Base-by-base conservation (phyloP, 441 rosid species). In the Lepidium campestre region DNA sequence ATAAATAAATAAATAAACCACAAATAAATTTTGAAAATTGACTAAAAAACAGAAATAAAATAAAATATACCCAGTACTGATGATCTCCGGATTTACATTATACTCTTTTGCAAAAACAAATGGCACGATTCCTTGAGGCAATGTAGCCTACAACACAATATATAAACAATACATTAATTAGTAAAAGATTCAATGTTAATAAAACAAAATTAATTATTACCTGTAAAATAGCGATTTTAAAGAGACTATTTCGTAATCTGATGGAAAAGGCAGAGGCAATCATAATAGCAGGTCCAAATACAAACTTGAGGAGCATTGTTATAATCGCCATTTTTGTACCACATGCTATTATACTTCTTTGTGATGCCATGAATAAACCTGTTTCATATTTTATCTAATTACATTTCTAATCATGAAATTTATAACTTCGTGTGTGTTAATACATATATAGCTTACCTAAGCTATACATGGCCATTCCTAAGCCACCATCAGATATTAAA, bases 401-500 rank as follows among this genome's bases (percentile, higher is more conserved):
- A 10, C 13, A 20, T 58, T 37, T 25, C 27, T 2, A 22, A 8
- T 34, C 7, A 54, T 55, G 10, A 31, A 44, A 2, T 34, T 17
- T 62, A 27, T 32, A 12, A 10, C 13, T 2, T 46, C 15, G 3
- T 64, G 0, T 15, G 4, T 50, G 3, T 7, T n/a, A n/a, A n/a
- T 1, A 12, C 6, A 7, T 37, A 25, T 42, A 17, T 6, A 56
- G 46, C 32, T n/a, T 86, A 88, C 98, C 95, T 81, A 93, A 62
- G 86, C 99, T 93, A 86, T 87, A 90, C 96, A 90, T 90, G 37
- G 98, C 90, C 97, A 93, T 93, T 12, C 97, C 98, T 62, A 90
- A 90, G 60, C 98, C 97, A 73, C 99, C 99, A 59, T 62, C 79
- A 29, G 97, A 83, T 56, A 93, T 19, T 75, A 93, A 78, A 29